phyloP scores from a whole-genome alignment of 306 rosid species.

The Ceratonia siliqua region DNA sequence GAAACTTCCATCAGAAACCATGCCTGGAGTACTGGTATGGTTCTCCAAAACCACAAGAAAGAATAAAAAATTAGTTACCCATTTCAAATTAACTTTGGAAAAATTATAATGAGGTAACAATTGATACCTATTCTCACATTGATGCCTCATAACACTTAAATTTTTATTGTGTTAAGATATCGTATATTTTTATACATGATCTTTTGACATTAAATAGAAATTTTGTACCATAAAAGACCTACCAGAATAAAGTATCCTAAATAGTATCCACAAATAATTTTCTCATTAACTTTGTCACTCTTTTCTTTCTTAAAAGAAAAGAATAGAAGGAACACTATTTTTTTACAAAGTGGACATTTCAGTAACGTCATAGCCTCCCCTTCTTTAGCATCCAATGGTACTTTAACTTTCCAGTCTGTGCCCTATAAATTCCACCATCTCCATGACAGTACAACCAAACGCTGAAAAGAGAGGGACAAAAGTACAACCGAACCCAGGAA shows the following conservation, averaged over 20 bases:
- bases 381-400: not conserved
- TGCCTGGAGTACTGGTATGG: not conserved
- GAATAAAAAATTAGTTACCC: conserved; percentile 6
- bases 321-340: no score
- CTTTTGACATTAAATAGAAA: no score
- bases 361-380: not conserved
- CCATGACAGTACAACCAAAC: not conserved
- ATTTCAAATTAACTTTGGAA: not conserved
- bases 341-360: not conserved
- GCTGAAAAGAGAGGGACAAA: not conserved
- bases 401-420: not conserved
- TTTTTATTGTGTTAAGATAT: no score
- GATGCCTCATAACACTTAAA: no score
- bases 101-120: not conserved
- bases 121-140: no score
- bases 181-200: no score
- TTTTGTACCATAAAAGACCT: no score
- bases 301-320: no score
- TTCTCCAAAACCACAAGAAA: conserved; percentile 6
- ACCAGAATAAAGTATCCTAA: no score
- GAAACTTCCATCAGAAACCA: conserved; percentile 36
- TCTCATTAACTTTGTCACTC: no score
- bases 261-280: no score
- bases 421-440: conserved; percentile 1
- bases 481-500: no score